Evolutionary conservation across 2,329 filamentous ascomycete species (phyloP), one percentile per base, ranked within the genome.

Genomic region (Arthrobotrys sinensis): DNA sequence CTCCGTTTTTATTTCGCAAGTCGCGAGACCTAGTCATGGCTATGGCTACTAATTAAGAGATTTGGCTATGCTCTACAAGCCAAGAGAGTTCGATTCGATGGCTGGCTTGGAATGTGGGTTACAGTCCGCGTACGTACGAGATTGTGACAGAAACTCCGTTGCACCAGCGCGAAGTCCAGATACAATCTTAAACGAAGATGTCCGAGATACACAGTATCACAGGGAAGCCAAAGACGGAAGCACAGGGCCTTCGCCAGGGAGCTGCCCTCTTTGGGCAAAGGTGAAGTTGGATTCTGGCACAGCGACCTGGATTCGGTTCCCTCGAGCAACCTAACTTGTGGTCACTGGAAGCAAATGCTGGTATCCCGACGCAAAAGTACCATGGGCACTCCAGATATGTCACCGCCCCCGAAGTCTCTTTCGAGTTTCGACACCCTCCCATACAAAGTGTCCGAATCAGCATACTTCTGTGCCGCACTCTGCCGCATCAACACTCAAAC

Each of bases 391-490:
- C 12, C 34, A 40, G 34, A 36, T n/a, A 34, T 16, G 28, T 16
- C 28, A 32, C 50, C 24, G 16, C 28, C 14, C 50, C 12, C 4
- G 28, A 52, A 10, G 12, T 14, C 11, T 10, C 19, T 16, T 52
- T 52, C 24, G 48, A 28, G 21, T 4, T 16, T 8, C n/a, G 24
- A 28, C 24, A 2, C 24, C 24, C 24, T 14, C 24, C 24, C 2
- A 28, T 28, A 4, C 38, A 19, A 40, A 43, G 57, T 19, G 38
- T 46, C 34, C 40, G 28, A 64, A 34, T 46, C 60, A 28, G 43
- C 60, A 28, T 24, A 19, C 34, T 48, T 48, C 55, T 28, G 55
- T 66, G 62, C 45, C 64, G 64, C 64, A 67, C 32, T 16, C 14
- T 34, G 63, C 63, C 63, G 63, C 63, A 66, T 66, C 45, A 34